Evolutionary conservation across 495 filamentous ascomycete genomes (phyloP), one percentile per base, ranked within the genome.

Genomic region (Corynascus novoguineensis): DNA sequence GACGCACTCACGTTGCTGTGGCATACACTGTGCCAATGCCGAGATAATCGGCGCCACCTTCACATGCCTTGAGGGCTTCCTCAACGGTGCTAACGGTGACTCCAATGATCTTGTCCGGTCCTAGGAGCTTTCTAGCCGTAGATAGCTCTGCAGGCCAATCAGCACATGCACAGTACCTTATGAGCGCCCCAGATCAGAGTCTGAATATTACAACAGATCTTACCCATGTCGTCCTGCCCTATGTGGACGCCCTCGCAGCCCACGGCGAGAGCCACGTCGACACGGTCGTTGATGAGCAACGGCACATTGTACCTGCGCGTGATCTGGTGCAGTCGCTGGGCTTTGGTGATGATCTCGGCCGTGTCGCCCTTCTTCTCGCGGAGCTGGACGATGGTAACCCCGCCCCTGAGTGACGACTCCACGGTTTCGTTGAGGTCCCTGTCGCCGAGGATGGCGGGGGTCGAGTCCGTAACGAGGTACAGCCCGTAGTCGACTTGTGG

Each of bases 381-480:
- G 63, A 91, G 90, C 72, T 97, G 93, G 25, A 97, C 89, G 9
- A 92, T 73, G 0, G 88, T 92, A 35, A 89, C 91, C 50, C 90
- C 92, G 67, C 91, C 92, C 66, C 82, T 73, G 42, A 95, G 63
- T 14, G 92, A 87, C 57, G 79, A 78, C 61, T 88, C 83, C 21
- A 98, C 92, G 2, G 95, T 86, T 1, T 79, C 64, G 56, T 80
- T 81, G 38, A 96, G 76, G 64, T 92, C 80, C 50, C 78, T 78
- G 44, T 80, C 74, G 42, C 86, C 85, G 21, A 96, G 82, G 53
- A 96, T 88, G 5, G 84, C 80, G 15, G 83, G 78, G 7, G 89
- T 92, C 22, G 90, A 95, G 75, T 97, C 91, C 1, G 92, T 97
- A 57, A 97, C 92, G 44, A 97, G 78, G 68, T 97, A 97, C 5